These are phyloP conservation scores for Ceratocystis harringtonii DNA, from an alignment of 2,329 filamentous ascomycete species.

Conservation along the genomic window DNA sequence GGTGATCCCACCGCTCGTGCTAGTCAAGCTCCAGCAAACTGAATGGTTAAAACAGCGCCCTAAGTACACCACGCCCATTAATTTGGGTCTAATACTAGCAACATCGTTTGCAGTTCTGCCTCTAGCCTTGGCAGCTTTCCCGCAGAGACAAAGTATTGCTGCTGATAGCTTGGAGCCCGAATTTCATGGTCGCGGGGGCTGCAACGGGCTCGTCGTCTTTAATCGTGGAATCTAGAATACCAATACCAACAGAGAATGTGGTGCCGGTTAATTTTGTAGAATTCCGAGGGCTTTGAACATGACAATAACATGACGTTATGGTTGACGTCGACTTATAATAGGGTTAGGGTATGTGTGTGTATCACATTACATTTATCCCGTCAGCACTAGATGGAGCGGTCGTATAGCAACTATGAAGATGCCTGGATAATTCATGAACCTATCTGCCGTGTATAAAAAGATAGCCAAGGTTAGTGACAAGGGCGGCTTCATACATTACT, in stretches of 20 bases:
- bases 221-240: slow-evolving; percentile 68
- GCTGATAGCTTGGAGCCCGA: slow-evolving; percentile 67
- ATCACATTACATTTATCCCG: too few species aligned
- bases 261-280: neutral
- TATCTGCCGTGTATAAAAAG: too few species aligned
- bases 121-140: slow-evolving; percentile 79
- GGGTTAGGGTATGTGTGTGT: too few species aligned
- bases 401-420: too few species aligned
- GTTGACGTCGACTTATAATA: too few species aligned
- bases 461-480: too few species aligned
- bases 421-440: too few species aligned
- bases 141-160: slow-evolving; percentile 70
- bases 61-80: slow-evolving; percentile 57
- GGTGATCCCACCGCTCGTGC: slow-evolving; percentile 77
- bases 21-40: slow-evolving; percentile 71
- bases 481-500: too few species aligned
- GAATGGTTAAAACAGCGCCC: slow-evolving; percentile 69
- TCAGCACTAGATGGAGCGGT: too few species aligned
- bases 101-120: slow-evolving; percentile 83
- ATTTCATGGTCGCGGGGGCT: slow-evolving; percentile 68
- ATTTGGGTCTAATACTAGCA: slow-evolving; percentile 70
- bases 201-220: slow-evolving; percentile 78
- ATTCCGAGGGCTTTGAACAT: too few species aligned
- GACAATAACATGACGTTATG: too few species aligned
- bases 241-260: neutral